These are phyloP conservation scores for Skeletonema costatum DNA, from an alignment of 108 stramenopile genomes.

Conservation along the genomic window DNA sequence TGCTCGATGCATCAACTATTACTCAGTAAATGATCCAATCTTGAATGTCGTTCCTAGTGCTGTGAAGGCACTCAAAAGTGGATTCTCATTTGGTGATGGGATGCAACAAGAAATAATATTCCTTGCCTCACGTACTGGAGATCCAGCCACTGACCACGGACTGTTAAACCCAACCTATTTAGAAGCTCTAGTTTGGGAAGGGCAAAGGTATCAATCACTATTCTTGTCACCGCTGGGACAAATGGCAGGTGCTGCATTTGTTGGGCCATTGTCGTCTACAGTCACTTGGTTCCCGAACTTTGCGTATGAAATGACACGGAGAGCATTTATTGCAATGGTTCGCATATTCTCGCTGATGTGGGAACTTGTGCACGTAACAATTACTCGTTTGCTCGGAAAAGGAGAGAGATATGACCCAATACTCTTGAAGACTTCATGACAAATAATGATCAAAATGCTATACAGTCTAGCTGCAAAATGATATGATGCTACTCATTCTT, in stretches of 20 bases:
- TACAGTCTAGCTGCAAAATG: neutral
- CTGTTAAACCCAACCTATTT: constrained; percentile 81
- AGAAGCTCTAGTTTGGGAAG: constrained; percentile 84
- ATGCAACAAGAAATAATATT: constrained; percentile 51
- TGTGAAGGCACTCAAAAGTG: constrained; percentile 70
- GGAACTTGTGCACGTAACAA: constrained; percentile 15
- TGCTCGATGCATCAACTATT: constrained; percentile 85
- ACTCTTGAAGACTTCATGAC: constrained; percentile 1
- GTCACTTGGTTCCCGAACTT: constrained; percentile 46
- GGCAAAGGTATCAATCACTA: constrained; percentile 67
- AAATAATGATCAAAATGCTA: neutral
- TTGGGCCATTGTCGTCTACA: constrained; percentile 43
- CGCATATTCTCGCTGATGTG: constrained; percentile 16
- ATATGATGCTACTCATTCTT: neutral
- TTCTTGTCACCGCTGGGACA: constrained; percentile 43
- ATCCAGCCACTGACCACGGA: constrained; percentile 82
- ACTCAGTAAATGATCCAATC: constrained; percentile 88
- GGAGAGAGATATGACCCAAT: constrained; percentile 30
- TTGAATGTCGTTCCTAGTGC: constrained; percentile 78
- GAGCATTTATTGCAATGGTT: constrained; percentile 18
- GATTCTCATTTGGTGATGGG: constrained; percentile 55
- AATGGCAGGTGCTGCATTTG: constrained; percentile 34
- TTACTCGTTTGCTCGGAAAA: constrained; percentile 7
- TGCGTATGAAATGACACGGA: constrained; percentile 37
- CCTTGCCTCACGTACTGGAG: constrained; percentile 46